phyloP scores from a whole-genome alignment of 257 asterid genomes.

The Lycium ferocissimum region DNA sequence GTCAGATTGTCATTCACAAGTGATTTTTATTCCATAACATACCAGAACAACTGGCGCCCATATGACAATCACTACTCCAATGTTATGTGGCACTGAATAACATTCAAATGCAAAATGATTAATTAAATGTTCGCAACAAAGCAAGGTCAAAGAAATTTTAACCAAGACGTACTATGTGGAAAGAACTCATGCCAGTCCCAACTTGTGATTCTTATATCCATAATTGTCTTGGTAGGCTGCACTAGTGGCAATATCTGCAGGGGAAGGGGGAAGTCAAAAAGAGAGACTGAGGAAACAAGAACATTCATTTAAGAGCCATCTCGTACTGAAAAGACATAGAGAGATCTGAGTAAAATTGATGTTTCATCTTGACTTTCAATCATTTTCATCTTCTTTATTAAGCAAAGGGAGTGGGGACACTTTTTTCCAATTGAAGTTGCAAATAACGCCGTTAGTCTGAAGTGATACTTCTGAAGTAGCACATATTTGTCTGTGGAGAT shows the following conservation, averaged over 20 bases:
- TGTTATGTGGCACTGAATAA: constrained; percentile 77
- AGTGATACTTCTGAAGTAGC: constrained; percentile 26
- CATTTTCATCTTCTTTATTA: neutral
- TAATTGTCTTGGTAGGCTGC: constrained; percentile 76
- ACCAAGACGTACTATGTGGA: constrained; percentile 69
- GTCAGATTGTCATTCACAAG: constrained; percentile 3
- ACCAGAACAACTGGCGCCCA: constrained; percentile 96
- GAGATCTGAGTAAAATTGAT: constrained; percentile 9
- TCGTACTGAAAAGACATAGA: neutral
- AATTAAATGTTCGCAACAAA: constrained; percentile 35
- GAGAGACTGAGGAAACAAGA: constrained; percentile 28
- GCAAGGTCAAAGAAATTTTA: constrained; percentile 17
- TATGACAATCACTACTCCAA: constrained; percentile 83
- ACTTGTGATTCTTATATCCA: constrained; percentile 68
- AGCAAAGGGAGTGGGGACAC: neutral
- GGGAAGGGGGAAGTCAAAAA: constrained; percentile 30
- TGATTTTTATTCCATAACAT: constrained; percentile 37
- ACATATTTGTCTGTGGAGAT: neutral
- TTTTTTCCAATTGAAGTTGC: neutral
- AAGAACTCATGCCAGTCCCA: constrained; percentile 98
- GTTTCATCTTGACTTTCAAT: neutral
- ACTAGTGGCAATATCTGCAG: constrained; percentile 88
- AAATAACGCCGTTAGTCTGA: neutral
- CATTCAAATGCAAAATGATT: constrained; percentile 40
- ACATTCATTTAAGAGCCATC: constrained; percentile 30